A percentile compares a stretch with the other conserved stretches of the same genome.
phyloP scores from a whole-genome alignment of 2,329 filamentous ascomycete genomes.

The Trichoderma sp. region DNA sequence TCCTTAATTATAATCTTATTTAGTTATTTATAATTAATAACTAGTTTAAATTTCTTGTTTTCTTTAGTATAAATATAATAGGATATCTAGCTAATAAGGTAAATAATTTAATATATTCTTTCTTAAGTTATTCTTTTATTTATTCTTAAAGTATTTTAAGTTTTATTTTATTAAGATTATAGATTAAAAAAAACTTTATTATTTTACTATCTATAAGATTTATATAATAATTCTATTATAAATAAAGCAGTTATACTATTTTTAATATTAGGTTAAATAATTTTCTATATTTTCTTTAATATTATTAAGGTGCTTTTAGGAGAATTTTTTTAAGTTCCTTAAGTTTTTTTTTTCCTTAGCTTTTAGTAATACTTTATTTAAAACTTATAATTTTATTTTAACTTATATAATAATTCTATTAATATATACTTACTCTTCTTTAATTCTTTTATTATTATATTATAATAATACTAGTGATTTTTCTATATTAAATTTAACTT shows the following conservation, averaged over 20 bases:
- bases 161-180: neutral
- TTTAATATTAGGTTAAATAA: neutral
- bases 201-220: neutral
- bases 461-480: neutral
- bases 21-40: too few relatives aligned
- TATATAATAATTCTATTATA: neutral
- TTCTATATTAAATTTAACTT: neutral
- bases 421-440: neutral
- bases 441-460: neutral
- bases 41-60: too few relatives aligned
- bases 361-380: neutral
- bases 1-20: too few relatives aligned
- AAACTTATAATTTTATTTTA: neutral
- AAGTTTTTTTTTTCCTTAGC: neutral
- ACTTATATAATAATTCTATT: neutral
- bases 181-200: neutral
- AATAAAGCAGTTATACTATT: neutral
- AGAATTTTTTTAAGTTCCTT: neutral
- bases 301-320: too few relatives aligned
- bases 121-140: neutral
- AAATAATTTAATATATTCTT: neutral
- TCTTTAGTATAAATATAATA: too few relatives aligned
- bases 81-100: too few relatives aligned
- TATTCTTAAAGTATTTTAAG: neutral
- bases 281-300: neutral